A percentile compares a stretch with the other conserved stretches of the same genome.
Conservation (phyloP, 192 early-diverging fungal genomes). For the Obelidium mucronatum region DNA sequence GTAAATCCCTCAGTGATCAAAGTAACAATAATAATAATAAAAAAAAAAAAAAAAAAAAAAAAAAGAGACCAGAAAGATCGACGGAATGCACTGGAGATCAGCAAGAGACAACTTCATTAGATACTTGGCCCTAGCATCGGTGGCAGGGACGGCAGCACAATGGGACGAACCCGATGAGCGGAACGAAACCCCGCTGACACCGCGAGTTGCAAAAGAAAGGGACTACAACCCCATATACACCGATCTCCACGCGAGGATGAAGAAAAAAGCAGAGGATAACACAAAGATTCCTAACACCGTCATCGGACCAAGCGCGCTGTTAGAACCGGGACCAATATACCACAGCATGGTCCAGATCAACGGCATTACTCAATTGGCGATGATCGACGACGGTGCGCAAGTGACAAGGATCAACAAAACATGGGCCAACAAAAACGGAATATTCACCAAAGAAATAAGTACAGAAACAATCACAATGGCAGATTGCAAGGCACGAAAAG, state of each 20-base stretch:
- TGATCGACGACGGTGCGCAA: not conserved
- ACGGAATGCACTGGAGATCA: not conserved
- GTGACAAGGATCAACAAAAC: not conserved
- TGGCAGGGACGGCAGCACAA: not conserved
- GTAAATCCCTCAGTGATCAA: not conserved
- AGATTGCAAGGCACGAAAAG: not conserved
- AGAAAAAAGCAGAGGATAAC: not conserved
- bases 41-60: not conserved
- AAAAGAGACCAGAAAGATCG: not conserved
- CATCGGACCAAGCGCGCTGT: not conserved
- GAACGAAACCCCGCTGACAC: not conserved
- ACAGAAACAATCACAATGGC: not conserved
- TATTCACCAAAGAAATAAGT: not conserved
- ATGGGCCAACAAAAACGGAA: not conserved
- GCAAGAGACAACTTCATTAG: no score
- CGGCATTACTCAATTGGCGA: not conserved
- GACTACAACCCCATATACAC: not conserved
- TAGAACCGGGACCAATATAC: not conserved
- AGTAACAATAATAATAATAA: not conserved
- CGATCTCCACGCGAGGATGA: not conserved
- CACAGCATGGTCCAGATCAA: not conserved
- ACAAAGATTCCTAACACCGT: not conserved
- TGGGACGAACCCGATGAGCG: not conserved
- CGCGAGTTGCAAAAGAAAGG: not conserved
- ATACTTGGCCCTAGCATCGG: not conserved